A percentile compares a stretch with the other conserved stretches of the same genome.
phyloP scores from a whole-genome alignment of 2,329 filamentous ascomycete genomes.

The Claviceps spartinae region DNA sequence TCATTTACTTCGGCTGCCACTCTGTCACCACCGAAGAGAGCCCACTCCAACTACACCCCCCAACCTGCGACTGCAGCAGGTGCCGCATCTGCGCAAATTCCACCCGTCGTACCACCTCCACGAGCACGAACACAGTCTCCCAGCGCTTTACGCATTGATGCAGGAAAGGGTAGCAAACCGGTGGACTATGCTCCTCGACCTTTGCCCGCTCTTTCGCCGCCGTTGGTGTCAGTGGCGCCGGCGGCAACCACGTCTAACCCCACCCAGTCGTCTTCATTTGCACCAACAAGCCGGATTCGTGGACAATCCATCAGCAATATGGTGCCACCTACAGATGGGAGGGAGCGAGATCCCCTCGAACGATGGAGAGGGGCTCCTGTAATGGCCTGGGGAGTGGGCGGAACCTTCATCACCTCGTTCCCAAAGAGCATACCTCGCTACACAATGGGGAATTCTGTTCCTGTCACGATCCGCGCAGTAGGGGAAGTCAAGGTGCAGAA shows the following conservation, averaged over 20 bases:
- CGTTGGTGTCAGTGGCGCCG: constrained; percentile 12
- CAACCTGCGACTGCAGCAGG: constrained; percentile 19
- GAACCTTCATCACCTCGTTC: constrained; percentile 69
- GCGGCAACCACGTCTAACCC: constrained; percentile 16
- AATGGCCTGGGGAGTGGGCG: constrained; percentile 79
- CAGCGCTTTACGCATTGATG: constrained; percentile 27
- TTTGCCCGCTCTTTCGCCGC: constrained; percentile 34
- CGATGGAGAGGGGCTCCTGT: constrained; percentile 85
- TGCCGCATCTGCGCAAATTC: constrained; percentile 18
- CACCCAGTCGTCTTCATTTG: constrained; percentile 13
- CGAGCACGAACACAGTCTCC: constrained; percentile 52
- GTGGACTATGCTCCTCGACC: constrained; percentile 37
- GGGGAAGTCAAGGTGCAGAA: constrained; percentile 71
- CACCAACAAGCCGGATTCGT: constrained; percentile 28
- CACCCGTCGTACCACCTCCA: constrained; percentile 38
- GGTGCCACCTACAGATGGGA: constrained; percentile 49
- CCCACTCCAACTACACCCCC: constrained; percentile 37
- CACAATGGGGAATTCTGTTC: constrained; percentile 54
- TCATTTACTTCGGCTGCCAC: constrained; percentile 23
- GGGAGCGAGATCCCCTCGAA: constrained; percentile 63
- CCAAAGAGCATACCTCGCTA: constrained; percentile 83
- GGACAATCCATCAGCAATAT: constrained; percentile 43
- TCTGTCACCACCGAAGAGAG: constrained; percentile 43
- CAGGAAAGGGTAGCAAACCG: constrained; percentile 17
- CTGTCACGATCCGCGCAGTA: constrained; percentile 68